Evolutionary conservation across 345 rosid genomes (phyloP).

Genomic region (Syzygium jambos): DNA sequence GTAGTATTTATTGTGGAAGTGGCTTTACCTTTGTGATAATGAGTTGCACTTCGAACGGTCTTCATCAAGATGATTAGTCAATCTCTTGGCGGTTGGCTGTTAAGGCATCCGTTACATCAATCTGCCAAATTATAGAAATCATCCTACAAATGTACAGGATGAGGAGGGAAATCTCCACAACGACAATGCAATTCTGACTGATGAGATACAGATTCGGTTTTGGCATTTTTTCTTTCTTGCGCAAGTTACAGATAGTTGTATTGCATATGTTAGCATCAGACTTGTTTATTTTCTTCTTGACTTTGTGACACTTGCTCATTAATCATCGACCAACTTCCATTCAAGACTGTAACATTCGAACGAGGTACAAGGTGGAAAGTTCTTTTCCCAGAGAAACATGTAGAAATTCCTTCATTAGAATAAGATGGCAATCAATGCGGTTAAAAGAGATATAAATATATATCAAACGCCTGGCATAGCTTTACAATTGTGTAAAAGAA

Average conservation of each 20-base stretch:
- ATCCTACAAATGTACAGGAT: background rate
- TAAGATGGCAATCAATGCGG: background rate
- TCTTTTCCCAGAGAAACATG: background rate
- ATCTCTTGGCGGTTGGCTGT: background rate
- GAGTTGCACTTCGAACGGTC: background rate
- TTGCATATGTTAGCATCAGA: background rate
- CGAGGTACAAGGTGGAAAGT: background rate
- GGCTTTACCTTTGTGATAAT: constrained; percentile 55
- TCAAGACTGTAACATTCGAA: background rate
- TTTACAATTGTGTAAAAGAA: background rate
- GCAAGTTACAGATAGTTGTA: background rate
- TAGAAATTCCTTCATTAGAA: background rate
- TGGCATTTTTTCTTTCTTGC: background rate
- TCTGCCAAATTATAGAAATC: background rate
- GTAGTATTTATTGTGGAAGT: constrained; percentile 72
- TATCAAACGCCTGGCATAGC: background rate
- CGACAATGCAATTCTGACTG: background rate
- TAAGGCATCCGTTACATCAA: background rate
- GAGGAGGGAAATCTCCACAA: background rate
- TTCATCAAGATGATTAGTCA: background rate
- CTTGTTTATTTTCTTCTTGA: background rate
- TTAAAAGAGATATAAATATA: background rate
- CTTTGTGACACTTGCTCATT: background rate
- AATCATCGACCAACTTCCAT: background rate
- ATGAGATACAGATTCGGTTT: background rate